These are phyloP conservation scores for Metschnikowia chrysomelidarum DNA, from an alignment of 805 yeast genomes.

Conservation along the genomic window DNA sequence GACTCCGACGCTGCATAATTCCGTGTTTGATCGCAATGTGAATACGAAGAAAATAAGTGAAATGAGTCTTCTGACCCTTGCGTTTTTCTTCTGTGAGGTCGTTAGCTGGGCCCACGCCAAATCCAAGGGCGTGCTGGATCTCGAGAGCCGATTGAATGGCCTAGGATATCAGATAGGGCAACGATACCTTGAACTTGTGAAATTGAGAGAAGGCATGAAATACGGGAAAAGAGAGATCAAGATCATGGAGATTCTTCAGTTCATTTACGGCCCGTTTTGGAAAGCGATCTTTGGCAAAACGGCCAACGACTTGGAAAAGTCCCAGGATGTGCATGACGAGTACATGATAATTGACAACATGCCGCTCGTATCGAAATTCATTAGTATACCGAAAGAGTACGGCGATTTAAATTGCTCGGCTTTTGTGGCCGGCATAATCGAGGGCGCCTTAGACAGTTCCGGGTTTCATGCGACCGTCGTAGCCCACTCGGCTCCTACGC, in stretches of 20 bases:
- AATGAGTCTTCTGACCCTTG: slow-evolving; percentile 62
- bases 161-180: slow-evolving; percentile 79
- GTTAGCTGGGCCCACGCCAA: slow-evolving; percentile 62
- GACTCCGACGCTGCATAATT: slow-evolving; percentile 34
- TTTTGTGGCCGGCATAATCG: slow-evolving; percentile 80
- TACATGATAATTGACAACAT: slow-evolving; percentile 76
- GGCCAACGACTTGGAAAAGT: slow-evolving; percentile 74
- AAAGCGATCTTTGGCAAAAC: slow-evolving; percentile 64
- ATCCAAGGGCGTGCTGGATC: slow-evolving; percentile 66
- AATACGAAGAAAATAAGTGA: slow-evolving; percentile 64
- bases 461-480: slow-evolving; percentile 73
- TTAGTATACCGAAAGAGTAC: slow-evolving; percentile 77
- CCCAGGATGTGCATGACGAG: slow-evolving; percentile 65
- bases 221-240: slow-evolving; percentile 64
- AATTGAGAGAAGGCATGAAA: slow-evolving; percentile 61
- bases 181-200: slow-evolving; percentile 64
- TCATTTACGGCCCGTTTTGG: slow-evolving; percentile 75
- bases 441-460: slow-evolving; percentile 74
- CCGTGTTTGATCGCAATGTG: slow-evolving; percentile 66
- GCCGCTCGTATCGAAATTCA: slow-evolving; percentile 69
- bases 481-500: slow-evolving; percentile 75
- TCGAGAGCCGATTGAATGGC: slow-evolving; percentile 55
- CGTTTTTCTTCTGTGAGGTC: slow-evolving; percentile 68
- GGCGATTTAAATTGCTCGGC: slow-evolving; percentile 78
- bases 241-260: slow-evolving; percentile 66